These are phyloP conservation scores for Stentor coeruleus DNA, from an alignment of 73 alveolate species.

Conservation along the genomic window DNA sequence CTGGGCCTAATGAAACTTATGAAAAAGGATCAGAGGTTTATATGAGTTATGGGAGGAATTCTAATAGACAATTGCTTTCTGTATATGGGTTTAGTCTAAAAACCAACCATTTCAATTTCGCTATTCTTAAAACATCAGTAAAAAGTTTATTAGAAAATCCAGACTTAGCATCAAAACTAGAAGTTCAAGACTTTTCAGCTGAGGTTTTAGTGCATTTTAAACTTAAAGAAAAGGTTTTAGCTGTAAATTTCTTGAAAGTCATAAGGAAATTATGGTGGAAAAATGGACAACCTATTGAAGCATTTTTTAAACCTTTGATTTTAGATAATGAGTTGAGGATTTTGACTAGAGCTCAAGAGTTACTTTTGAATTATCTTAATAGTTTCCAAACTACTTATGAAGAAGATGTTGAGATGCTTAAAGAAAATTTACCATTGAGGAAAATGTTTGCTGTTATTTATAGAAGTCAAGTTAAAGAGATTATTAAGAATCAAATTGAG, in stretches of 20 bases:
- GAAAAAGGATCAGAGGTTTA: constrained; percentile 12
- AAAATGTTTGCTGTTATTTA: neutral
- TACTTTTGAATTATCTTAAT: neutral
- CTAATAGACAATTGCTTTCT: neutral
- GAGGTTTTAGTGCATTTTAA: neutral
- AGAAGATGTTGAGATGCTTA: neutral
- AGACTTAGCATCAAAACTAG: too few species aligned
- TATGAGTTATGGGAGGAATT: constrained; percentile 22
- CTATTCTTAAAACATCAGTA: neutral
- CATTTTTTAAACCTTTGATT: neutral
- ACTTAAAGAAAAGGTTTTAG: neutral
- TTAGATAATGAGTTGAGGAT: neutral
- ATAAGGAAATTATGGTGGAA: neutral
- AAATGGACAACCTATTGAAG: neutral
- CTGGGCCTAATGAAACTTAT: constrained; percentile 25
- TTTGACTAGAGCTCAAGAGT: neutral
- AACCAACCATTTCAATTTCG: neutral
- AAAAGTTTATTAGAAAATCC: neutral
- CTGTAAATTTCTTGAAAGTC: neutral
- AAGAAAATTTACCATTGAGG: neutral
- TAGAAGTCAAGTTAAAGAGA: too few species aligned
- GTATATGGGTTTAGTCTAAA: constrained; percentile 20
- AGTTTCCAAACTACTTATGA: neutral
- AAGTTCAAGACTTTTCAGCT: neutral
- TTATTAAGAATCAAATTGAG: too few species aligned